Percentiles rank a stretch among this genome's conserved stretches.
These are phyloP conservation scores for Tylopilus orsonianus DNA, from an alignment of 1,284 basidiomycete genomes.

Conservation along the genomic window DNA sequence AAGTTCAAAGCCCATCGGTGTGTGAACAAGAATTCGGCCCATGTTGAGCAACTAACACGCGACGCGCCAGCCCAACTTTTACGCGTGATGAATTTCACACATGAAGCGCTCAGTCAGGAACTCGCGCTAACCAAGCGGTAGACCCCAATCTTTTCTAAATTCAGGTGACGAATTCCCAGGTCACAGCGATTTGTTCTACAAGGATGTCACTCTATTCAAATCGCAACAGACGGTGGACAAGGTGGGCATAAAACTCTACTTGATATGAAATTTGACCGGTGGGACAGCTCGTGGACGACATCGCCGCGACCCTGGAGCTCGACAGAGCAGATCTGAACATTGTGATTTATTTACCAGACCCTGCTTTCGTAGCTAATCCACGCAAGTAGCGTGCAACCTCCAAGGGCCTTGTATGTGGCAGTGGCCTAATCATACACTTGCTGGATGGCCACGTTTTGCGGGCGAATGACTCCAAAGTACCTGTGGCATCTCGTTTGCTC, in stretches of 20 bases:
- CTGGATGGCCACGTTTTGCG: slow-evolving; percentile 52
- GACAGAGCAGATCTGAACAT: slow-evolving; percentile 78
- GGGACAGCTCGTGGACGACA: slow-evolving; percentile 83
- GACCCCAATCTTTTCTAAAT: background rate
- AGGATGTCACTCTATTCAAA: slow-evolving; percentile 75
- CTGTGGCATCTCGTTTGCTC: background rate
- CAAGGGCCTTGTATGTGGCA: slow-evolving; percentile 82
- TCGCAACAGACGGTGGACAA: slow-evolving; percentile 73
- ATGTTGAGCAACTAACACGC: background rate
- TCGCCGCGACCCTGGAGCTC: slow-evolving; percentile 78
- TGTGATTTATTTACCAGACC: slow-evolving; percentile 42
- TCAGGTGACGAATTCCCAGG: slow-evolving; percentile 1
- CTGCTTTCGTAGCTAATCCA: slow-evolving; percentile 6
- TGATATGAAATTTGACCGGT: slow-evolving; percentile 4
- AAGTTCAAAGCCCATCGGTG: slow-evolving; percentile 57
- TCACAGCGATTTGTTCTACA: slow-evolving; percentile 83
- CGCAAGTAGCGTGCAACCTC: slow-evolving; percentile 72
- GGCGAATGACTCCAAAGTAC: slow-evolving; percentile 58
- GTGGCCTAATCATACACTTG: slow-evolving; percentile 57
- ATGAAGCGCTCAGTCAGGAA: slow-evolving; percentile 58
- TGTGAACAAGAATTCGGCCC: slow-evolving; percentile 10
- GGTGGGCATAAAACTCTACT: slow-evolving; percentile 40
- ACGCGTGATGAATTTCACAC: slow-evolving; percentile 57
- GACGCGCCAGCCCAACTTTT: slow-evolving; percentile 59
- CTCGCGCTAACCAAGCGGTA: slow-evolving; percentile 71